Evolutionary conservation across 2,329 filamentous ascomycete genomes (phyloP), one percentile per base, ranked within the genome.

Genomic region (Monosporascus cannonballus): DNA sequence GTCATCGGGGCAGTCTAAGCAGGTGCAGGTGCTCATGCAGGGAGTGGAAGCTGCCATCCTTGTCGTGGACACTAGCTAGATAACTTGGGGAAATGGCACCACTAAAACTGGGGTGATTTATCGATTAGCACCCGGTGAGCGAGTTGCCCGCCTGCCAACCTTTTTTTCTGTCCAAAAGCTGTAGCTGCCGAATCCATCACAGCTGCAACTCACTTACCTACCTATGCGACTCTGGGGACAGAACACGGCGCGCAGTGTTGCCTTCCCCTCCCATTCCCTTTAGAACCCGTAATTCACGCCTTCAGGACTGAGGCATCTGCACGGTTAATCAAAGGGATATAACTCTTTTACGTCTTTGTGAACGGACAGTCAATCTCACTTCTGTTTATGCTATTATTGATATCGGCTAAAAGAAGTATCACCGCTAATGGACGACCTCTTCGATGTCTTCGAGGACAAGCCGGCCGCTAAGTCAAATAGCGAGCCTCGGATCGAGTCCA

Each of bases 371-470:
- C 38, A 18, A 8, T n/a, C 17, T 11, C 17, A 6, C 17, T 17
- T 25, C 9, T 24, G 11, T 46, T 24, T 44, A 44, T 46, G 15
- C 42, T 46, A 24, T 24, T 15, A 30, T 25, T 30, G 42, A 30
- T 15, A n/a, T n/a, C 24, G 5, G 15, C 20, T 44, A 14, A 14
- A 44, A 46, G 42, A 46, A 27, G 42, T 7, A 46, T n/a, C 20
- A 14, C 11, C n/a, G 2, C 14, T 14, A 51, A 90, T 89, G 85
- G 86, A 91, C 72, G 87, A 91, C 56, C 78, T 94, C 61, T 94
- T 94, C 64, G 85, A 89, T 62, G 87, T 91, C 53, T 93, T 94
- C 65, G 86, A 91, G 59, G 85, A 88, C 64, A 77, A 79, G 66
- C 76, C 83, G 48, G 68, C 50, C 49, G 39, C 76, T 67, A 76